A percentile compares a stretch with the other conserved stretches of the same genome.
Conservation (phyloP, 148 eudicot species). For the Beta vulgaris region DNA sequence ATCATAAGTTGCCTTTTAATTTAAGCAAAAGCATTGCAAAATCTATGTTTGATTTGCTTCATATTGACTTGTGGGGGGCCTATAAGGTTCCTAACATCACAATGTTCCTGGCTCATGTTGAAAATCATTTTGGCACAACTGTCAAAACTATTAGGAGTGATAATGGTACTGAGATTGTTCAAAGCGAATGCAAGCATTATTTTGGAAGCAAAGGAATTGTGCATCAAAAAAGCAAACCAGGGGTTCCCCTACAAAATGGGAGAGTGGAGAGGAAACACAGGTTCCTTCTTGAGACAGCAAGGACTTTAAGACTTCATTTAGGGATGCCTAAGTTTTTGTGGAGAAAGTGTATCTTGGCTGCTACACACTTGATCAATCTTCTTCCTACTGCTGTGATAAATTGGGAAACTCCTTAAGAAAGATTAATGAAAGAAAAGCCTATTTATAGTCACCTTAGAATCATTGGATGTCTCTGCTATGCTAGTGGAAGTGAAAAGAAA, state of each 20-base stretch:
- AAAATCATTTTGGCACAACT: not conserved
- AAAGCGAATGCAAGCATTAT: not conserved
- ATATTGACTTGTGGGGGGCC: not conserved
- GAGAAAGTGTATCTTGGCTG: not conserved
- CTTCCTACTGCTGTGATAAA: not conserved
- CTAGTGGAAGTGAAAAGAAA: not conserved
- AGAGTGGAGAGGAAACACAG: not conserved
- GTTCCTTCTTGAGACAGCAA: not conserved
- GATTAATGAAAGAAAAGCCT: not conserved
- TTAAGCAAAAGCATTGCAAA: not conserved
- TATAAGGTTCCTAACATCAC: not conserved
- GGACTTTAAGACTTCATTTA: not conserved
- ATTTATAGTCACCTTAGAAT: not conserved
- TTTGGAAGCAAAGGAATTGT: not conserved
- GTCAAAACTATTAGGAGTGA: not conserved
- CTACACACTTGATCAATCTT: not conserved
- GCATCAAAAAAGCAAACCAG: not conserved
- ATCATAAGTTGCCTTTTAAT: not conserved
- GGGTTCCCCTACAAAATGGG: not conserved
- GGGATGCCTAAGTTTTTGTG: not conserved
- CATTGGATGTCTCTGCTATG: not conserved
- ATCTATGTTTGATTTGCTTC: not conserved
- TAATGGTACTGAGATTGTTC: not conserved
- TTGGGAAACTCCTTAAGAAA: slow-evolving; percentile 2
- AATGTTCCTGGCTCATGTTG: not conserved